Evolutionary conservation across 805 yeast species (phyloP).

Genomic region (Zygotorulaspora danielsina): DNA sequence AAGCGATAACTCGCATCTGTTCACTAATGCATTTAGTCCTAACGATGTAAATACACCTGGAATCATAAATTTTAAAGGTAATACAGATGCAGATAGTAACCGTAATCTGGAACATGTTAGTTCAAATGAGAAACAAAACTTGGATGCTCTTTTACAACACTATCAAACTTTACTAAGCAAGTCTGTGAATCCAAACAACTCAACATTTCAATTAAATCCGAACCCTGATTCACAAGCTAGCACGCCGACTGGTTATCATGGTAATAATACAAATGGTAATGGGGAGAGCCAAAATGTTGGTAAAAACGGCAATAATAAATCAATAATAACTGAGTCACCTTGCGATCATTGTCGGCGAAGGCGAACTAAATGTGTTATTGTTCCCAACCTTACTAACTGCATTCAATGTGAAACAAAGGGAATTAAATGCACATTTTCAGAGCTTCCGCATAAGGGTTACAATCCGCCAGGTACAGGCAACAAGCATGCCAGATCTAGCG

Average conservation of each 20-base stretch:
- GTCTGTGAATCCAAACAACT: constrained; percentile 9
- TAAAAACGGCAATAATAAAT: constrained; percentile 9
- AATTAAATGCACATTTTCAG: constrained; percentile 70
- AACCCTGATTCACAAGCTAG: constrained; percentile 3
- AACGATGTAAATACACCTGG: constrained; percentile 5
- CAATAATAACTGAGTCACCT: constrained; percentile 38
- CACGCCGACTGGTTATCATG: not conserved
- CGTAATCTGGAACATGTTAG: constrained; percentile 1
- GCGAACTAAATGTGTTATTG: constrained; percentile 71
- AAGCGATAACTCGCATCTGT: constrained; percentile 15
- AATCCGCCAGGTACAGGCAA: constrained; percentile 7
- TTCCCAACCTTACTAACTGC: constrained; percentile 60
- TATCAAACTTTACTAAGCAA: constrained; percentile 28
- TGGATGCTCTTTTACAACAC: constrained; percentile 30
- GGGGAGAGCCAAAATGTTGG: not conserved
- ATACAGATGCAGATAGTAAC: constrained; percentile 4
- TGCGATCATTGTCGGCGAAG: constrained; percentile 84
- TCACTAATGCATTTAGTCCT: constrained; percentile 6
- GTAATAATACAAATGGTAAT: not conserved
- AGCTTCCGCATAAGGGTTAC: constrained; percentile 38
- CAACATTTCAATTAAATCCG: not conserved
- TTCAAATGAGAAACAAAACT: constrained; percentile 20
- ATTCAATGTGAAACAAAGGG: constrained; percentile 73
- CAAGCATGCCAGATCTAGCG: constrained; percentile 25
- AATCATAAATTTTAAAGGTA: constrained; percentile 1